These are phyloP conservation scores for Tetrapisispora namnaoensis DNA, from an alignment of 805 yeast species.

Conservation along the genomic window DNA sequence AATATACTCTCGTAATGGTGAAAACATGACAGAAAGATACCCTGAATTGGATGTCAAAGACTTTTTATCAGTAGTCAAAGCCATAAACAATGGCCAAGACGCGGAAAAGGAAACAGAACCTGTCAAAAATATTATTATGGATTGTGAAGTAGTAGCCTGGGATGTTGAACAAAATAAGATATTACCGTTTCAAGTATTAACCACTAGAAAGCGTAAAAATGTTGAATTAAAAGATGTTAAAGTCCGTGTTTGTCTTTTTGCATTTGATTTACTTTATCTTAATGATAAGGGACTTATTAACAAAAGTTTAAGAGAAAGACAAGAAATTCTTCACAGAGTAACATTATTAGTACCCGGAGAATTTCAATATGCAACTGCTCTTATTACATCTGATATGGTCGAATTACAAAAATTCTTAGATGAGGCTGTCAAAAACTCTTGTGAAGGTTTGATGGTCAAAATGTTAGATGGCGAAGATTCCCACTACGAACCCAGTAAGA, in stretches of 20 bases:
- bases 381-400: conserved; percentile 56
- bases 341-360: conserved; percentile 61
- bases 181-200: conserved; percentile 84
- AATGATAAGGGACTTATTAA: conserved; percentile 66
- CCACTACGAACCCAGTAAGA: conserved; percentile 84
- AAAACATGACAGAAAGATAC: conserved; percentile 91
- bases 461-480: conserved; percentile 73
- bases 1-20: conserved; percentile 89
- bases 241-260: conserved; percentile 86
- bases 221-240: conserved; percentile 81
- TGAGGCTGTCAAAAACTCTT: conserved; percentile 76
- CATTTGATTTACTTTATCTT: conserved; percentile 72
- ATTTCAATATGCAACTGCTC: conserved; percentile 67
- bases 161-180: conserved; percentile 69
- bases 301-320: conserved; percentile 58
- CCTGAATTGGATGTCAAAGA: conserved; percentile 78
- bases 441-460: conserved; percentile 96
- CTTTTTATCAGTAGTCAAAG: conserved; percentile 32
- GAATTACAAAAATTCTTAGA: conserved; percentile 81
- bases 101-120: conserved; percentile 21
- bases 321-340: conserved; percentile 47
- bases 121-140: conserved; percentile 57
- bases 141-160: conserved; percentile 98
- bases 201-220: conserved; percentile 90
- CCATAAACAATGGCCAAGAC: background rate